These are phyloP conservation scores for Psilocybe azurescens DNA, from an alignment of 768 basidiomycete species.

Conservation along the genomic window DNA sequence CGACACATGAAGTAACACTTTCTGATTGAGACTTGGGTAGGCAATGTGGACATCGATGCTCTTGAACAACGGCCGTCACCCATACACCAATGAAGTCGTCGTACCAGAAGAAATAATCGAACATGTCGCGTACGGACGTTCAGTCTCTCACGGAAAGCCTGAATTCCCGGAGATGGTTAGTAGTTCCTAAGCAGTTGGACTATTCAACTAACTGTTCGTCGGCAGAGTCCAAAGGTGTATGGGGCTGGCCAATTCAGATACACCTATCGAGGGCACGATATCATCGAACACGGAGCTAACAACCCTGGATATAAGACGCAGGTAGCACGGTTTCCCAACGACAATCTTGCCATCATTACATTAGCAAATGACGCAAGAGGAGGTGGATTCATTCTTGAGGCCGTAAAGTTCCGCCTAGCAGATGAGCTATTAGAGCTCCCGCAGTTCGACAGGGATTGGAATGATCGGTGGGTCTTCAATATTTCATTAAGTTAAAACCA, in stretches of 20 bases:
- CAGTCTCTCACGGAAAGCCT: slow-evolving; percentile 38
- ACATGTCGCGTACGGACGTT: slow-evolving; percentile 39
- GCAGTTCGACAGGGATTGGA: slow-evolving; percentile 40
- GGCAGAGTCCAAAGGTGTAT: slow-evolving; percentile 45
- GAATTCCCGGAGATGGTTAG: slow-evolving; percentile 41
- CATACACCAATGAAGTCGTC: slow-evolving; percentile 40
- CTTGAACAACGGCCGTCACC: slow-evolving; percentile 44
- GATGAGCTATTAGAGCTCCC: slow-evolving; percentile 39
- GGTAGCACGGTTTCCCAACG: slow-evolving; percentile 39
- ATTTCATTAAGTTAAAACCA: background rate
- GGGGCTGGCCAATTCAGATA: slow-evolving; percentile 44
- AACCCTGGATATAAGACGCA: slow-evolving; percentile 41
- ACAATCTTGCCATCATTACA: slow-evolving; percentile 42
- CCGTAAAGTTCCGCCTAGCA: slow-evolving; percentile 42
- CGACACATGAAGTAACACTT: background rate
- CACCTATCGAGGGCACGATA: slow-evolving; percentile 44
- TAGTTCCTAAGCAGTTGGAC: background rate
- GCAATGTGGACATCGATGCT: slow-evolving; percentile 45
- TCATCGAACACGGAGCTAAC: slow-evolving; percentile 49
- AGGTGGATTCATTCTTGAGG: slow-evolving; percentile 33
- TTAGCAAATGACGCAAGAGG: slow-evolving; percentile 48
- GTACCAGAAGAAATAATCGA: slow-evolving; percentile 41
- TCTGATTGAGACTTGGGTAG: slow-evolving; percentile 6
- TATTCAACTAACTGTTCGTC: background rate
- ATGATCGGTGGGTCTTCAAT: slow-evolving; percentile 31